Base-by-base conservation (phyloP, 1,139 yeast species). In the Nakaseomyces glabratus region DNA sequence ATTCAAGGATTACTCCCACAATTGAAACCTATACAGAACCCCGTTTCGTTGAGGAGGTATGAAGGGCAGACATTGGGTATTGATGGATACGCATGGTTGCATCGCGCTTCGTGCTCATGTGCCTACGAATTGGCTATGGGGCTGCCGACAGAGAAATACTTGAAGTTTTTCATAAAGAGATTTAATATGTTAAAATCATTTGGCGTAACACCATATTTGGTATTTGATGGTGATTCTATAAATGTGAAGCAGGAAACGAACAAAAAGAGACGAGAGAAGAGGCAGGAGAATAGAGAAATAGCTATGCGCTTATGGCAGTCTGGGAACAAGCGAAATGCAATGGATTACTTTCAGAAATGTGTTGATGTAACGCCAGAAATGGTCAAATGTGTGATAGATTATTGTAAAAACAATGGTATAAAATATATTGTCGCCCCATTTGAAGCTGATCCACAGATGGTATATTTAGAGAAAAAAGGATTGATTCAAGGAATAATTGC, bases 361-460 rank as follows among this genome's bases (percentile, higher is more conserved):
- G 82, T 94, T 5, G 88, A 82, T 46, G 82, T 93, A 10, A 82
- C 95, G 1, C 88, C 95, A 1, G 76, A 74, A 44, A 86, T 93
- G 93, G 96, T 95, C 4, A 82, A 82, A 48, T 71, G 85, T 16
- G 68, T 90, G 12, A 85, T 88, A 58, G 79, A 79, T 21, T 79
- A 73, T 45, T 66, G 93, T 42, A 77, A 76, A 46, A 50, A 56
- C n/a, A 64, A 69, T 33, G 59, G 62, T 1, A 74, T 93, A 31
- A 69, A 68, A 43, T 90, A 74, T 49, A 73, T 90, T 12, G 98
- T 93, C 7, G 98, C 99, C 0, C 99, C 99, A 0, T 93, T 86
- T 55, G 99, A 93, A 60, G 98, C 98, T 0, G 99, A 93, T 56
- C 82, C 98, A 0, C 98, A 93, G 56, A 73, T 93, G 80, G 97